These are phyloP conservation scores for Hypoxylon cercidicola DNA, from an alignment of 495 filamentous ascomycete genomes.

Conservation along the genomic window DNA sequence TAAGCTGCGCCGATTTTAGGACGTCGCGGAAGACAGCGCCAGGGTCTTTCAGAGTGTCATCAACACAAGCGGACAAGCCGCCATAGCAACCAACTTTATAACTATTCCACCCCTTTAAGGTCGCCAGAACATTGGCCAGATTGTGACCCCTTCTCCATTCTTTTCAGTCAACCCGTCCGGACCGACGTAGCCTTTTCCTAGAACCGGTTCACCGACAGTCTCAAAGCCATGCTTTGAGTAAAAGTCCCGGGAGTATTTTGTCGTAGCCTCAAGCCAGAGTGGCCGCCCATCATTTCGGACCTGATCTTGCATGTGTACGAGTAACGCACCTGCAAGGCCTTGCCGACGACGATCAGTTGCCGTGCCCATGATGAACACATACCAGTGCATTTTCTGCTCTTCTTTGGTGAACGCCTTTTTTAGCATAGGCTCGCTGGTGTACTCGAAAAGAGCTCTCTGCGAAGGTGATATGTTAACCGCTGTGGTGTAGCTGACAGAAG, in stretches of 20 bases:
- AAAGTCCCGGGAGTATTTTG: slow-evolving; percentile 1
- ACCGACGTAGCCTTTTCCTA: slow-evolving; percentile 13
- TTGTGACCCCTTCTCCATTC: slow-evolving; percentile 11
- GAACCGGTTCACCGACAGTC: slow-evolving; percentile 6
- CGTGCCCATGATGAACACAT: slow-evolving; percentile 24
- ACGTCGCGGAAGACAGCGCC: too few species aligned
- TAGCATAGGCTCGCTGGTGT: too few species aligned
- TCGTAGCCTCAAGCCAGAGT: slow-evolving; percentile 22
- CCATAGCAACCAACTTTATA: too few species aligned
- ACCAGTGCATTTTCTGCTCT: slow-evolving; percentile 10
- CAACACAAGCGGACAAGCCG: too few species aligned
- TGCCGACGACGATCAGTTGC: slow-evolving; percentile 11
- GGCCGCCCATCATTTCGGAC: slow-evolving; percentile 9
- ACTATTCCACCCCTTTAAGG: too few species aligned
- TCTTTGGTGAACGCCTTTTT: not conserved
- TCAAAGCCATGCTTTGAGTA: slow-evolving; percentile 24
- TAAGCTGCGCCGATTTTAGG: too few species aligned
- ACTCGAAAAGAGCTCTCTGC: too few species aligned
- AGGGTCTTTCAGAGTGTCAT: too few species aligned
- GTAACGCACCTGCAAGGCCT: slow-evolving; percentile 12
- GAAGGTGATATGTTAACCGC: too few species aligned
- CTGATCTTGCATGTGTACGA: slow-evolving; percentile 15
- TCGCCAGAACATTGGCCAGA: slow-evolving; percentile 24
- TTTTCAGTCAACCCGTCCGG: slow-evolving; percentile 15
- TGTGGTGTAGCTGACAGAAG: too few species aligned